Base-by-base conservation (phyloP, 805 yeast species). In the Wilhelminamyces savonicus region DNA sequence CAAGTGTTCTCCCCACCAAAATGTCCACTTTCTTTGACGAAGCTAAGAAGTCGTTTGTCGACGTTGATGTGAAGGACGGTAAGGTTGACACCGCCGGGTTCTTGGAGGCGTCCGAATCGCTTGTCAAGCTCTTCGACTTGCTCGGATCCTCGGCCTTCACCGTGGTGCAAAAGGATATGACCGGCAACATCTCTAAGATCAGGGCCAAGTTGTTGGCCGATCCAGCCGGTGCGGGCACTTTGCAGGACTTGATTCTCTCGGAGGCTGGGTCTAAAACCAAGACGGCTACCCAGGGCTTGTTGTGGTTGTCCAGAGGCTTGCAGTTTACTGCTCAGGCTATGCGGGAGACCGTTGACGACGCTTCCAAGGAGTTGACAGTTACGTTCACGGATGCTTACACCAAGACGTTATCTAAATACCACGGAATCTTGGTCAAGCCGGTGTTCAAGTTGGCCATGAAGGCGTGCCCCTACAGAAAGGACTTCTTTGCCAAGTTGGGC, bases 361-460 rank as follows among this genome's bases (percentile, higher is more conserved):
- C 84, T 26, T 59, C 62, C 39, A 56, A 54, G 34, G 96, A 86
- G 60, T 67, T 86, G 52, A 64, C 81, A 32, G 74, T 69, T 50
- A 76, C 94, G 19, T 86, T 86, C 68, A 83, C 87, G 31, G 82
- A 78, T 46, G 82, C 94, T n/a, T 86, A 86, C 64, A 50, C 69
- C 39, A 82, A 80, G 61, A 86, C 95, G 4, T 71, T 86, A 52
- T 71, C 81, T 36, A 77, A 86, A 57, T 79, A 76, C 61, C 96
- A 86, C 62, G 78, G 80, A 31, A 74, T 86, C 71, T 65, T 86
- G 48, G 69, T 86, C 39, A 82, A 80, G 50, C 95, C 95, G 16
- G 76, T 87, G 30, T 86, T 86, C 74, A 84, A 84, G 62, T 69
- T 87, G 54, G 96, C 96, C 28, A 87, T 86, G 95, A 83, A 82